These are phyloP conservation scores for Leccinum subgranulosum DNA, from an alignment of 768 basidiomycete species.

Conservation along the genomic window DNA sequence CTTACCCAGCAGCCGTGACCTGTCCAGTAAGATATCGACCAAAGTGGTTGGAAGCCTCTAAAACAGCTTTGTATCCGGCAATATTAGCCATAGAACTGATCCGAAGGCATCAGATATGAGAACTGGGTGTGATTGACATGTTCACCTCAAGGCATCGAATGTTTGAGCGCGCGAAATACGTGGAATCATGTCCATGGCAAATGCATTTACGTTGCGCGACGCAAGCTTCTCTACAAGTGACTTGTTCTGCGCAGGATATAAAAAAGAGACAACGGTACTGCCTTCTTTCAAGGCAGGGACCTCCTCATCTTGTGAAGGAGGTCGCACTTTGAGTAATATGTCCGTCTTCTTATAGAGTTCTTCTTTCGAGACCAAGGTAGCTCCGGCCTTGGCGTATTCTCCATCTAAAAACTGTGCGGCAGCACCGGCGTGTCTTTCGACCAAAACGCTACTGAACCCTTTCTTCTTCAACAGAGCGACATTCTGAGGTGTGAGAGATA, in stretches of 20 bases:
- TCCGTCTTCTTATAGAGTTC: constrained; percentile 68
- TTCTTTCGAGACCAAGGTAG: constrained; percentile 68
- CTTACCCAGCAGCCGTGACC: constrained; percentile 86
- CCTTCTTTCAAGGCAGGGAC: constrained; percentile 61
- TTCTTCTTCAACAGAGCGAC: constrained; percentile 75
- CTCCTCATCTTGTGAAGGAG: constrained; percentile 66
- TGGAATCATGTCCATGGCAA: constrained; percentile 93
- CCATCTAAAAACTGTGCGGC: constrained; percentile 80
- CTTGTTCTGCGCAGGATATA: constrained; percentile 83
- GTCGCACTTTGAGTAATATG: constrained; percentile 83
- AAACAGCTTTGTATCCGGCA: constrained; percentile 87
- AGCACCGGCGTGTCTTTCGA: constrained; percentile 69
- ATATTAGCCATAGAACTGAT: constrained; percentile 90
- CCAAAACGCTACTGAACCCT: constrained; percentile 69
- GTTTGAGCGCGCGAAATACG: constrained; percentile 88
- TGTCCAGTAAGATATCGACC: constrained; percentile 89
- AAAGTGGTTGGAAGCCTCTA: constrained; percentile 88
- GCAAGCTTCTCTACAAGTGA: constrained; percentile 66
- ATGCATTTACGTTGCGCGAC: constrained; percentile 63
- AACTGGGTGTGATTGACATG: constrained; percentile 1
- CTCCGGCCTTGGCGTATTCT: constrained; percentile 76
- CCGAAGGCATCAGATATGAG: neutral
- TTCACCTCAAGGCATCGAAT: constrained; percentile 82
- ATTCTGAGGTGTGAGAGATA: constrained; percentile 80
- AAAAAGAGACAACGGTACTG: constrained; percentile 77